Conservation (phyloP, 1,284 basidiomycete genomes). For the Amylostereum areolatum region DNA sequence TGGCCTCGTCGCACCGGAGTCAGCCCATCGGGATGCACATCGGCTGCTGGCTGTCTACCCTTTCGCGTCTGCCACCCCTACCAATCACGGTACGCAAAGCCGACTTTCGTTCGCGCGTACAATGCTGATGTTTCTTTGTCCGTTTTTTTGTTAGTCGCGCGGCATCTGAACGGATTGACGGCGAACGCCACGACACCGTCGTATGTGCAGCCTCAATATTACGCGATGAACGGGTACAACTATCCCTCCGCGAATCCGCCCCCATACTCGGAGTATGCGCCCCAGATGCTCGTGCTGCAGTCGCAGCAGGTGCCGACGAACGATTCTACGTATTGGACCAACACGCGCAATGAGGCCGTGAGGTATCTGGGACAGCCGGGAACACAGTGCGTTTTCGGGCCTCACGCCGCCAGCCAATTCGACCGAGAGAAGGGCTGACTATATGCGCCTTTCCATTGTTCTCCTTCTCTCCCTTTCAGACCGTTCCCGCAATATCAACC, state of each 20-base stretch:
- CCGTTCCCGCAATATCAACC: constrained; percentile 15
- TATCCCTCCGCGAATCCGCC: constrained; percentile 43
- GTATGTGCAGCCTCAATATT: constrained; percentile 54
- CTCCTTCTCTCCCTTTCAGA: constrained; percentile 7
- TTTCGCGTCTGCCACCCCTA: constrained; percentile 62
- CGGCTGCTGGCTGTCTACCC: constrained; percentile 59
- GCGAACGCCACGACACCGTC: constrained; percentile 51
- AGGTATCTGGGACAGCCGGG: constrained; percentile 42
- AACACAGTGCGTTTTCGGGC: constrained; percentile 30
- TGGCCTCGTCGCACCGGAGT: not conserved
- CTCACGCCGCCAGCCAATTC: not conserved
- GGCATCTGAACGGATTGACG: constrained; percentile 56
- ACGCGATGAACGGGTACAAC: constrained; percentile 29
- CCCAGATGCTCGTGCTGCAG: constrained; percentile 43
- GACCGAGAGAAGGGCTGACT: constrained; percentile 2
- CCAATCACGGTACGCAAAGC: constrained; percentile 49
- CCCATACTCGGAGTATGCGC: constrained; percentile 52
- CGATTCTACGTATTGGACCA: constrained; percentile 48
- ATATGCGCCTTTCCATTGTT: constrained; percentile 6
- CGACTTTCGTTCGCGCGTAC: constrained; percentile 11
- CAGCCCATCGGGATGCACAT: constrained; percentile 48
- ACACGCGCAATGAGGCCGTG: constrained; percentile 44
- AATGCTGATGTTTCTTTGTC: constrained; percentile 9
- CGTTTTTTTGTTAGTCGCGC: constrained; percentile 39
- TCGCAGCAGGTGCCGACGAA: constrained; percentile 30